Percentiles rank a stretch among this genome's conserved stretches.
Conservation (phyloP, 495 filamentous ascomycete genomes). For the Echria macrotheca region DNA sequence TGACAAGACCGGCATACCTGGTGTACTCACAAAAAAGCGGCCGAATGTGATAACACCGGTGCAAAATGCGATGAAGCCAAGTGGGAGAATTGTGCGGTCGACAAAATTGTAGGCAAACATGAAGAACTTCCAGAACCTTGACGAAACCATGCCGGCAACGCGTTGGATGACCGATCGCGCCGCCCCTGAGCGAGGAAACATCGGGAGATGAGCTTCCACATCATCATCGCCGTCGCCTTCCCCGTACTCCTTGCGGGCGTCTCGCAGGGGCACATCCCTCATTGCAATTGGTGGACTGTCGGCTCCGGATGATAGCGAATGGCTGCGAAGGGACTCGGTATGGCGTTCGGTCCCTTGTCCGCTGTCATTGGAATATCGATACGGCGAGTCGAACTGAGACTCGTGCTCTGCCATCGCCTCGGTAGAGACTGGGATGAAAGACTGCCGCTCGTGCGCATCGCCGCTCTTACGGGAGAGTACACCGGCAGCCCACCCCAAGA, state of each 20-base stretch:
- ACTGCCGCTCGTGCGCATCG: constrained; percentile 36
- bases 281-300: constrained; percentile 49
- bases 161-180: constrained; percentile 24
- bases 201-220: constrained; percentile 23
- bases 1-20: constrained; percentile 15
- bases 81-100: constrained; percentile 44
- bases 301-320: constrained; percentile 56
- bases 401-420: constrained; percentile 61
- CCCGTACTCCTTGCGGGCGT: constrained; percentile 45
- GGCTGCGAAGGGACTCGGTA: constrained; percentile 58
- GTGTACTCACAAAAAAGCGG: constrained; percentile 56
- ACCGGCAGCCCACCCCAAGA: constrained; percentile 52
- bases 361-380: constrained; percentile 78
- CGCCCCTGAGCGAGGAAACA: constrained; percentile 11
- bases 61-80: constrained; percentile 54
- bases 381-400: constrained; percentile 40
- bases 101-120: constrained; percentile 38
- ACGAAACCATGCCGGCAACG: constrained; percentile 34
- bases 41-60: constrained; percentile 53
- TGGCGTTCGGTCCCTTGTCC: constrained; percentile 79
- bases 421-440: constrained; percentile 64
- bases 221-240: constrained; percentile 32
- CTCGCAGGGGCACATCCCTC: constrained; percentile 47
- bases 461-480: constrained; percentile 20
- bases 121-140: constrained; percentile 37